Evolutionary conservation across 768 basidiomycete genomes (phyloP).

Genomic region (Boletus sp.): DNA sequence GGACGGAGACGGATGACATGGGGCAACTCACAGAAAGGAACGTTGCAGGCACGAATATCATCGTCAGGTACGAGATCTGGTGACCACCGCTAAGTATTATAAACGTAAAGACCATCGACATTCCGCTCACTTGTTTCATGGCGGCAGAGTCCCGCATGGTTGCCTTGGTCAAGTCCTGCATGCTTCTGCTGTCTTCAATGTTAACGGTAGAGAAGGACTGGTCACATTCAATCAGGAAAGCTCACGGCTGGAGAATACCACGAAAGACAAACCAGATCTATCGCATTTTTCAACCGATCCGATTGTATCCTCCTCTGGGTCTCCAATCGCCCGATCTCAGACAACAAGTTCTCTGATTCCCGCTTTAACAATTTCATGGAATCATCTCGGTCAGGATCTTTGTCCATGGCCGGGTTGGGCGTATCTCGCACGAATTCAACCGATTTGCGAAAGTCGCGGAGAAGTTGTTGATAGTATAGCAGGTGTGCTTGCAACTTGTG

Average conservation of each 20-base stretch:
- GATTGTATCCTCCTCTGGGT: slow-evolving; percentile 27
- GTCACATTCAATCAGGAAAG: background rate
- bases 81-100: background rate
- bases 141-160: slow-evolving; percentile 41
- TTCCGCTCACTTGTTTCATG: slow-evolving; percentile 30
- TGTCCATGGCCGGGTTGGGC: slow-evolving; percentile 46
- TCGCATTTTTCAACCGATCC: slow-evolving; percentile 32
- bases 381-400: slow-evolving; percentile 3
- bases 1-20: too few species aligned
- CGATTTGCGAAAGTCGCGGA: slow-evolving; percentile 52
- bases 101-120: background rate
- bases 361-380: slow-evolving; percentile 12
- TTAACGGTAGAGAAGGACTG: slow-evolving; percentile 62
- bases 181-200: slow-evolving; percentile 52
- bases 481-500: slow-evolving; percentile 58
- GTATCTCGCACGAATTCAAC: slow-evolving; percentile 49
- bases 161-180: slow-evolving; percentile 49
- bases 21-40: slow-evolving; percentile 34
- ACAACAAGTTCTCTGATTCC: slow-evolving; percentile 32
- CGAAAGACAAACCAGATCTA: slow-evolving; percentile 23
- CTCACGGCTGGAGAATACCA: background rate
- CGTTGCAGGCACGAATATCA: slow-evolving; percentile 58
- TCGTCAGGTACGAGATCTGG: slow-evolving; percentile 55
- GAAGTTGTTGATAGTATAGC: slow-evolving; percentile 51
- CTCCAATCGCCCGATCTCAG: slow-evolving; percentile 41